Conservation (phyloP, 495 filamentous ascomycete species). For the Penicillium soppii region DNA sequence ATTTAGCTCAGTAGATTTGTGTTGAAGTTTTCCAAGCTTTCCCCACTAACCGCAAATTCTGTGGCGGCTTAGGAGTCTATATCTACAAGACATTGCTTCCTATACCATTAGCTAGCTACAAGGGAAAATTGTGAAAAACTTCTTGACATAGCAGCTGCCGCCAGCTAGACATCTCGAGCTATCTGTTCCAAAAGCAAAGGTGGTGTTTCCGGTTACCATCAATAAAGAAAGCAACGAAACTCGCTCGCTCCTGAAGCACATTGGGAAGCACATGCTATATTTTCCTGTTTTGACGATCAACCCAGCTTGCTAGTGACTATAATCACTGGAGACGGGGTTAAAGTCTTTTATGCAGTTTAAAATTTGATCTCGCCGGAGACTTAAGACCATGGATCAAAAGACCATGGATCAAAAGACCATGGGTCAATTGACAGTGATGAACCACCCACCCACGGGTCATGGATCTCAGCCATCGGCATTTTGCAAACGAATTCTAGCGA, state of each 20-base stretch:
- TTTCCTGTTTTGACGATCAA: constrained; percentile 50
- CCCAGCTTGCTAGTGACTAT: constrained; percentile 47
- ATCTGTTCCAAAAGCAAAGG: constrained; percentile 30
- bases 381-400: too few relatives aligned
- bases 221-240: constrained; percentile 40
- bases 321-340: constrained; percentile 48
- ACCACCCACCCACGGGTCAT: constrained; percentile 24
- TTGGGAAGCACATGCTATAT: constrained; percentile 43
- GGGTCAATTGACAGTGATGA: constrained; percentile 12
- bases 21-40: too few relatives aligned
- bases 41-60: too few relatives aligned
- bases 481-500: too few relatives aligned
- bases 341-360: constrained; percentile 52
- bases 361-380: constrained; percentile 32
- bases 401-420: constrained; percentile 4
- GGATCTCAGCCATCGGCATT: constrained; percentile 31
- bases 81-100: background rate
- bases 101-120: too few relatives aligned
- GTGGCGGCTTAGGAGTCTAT: too few relatives aligned
- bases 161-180: constrained; percentile 17
- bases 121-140: too few relatives aligned
- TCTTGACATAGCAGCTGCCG: constrained; percentile 14
- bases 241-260: constrained; percentile 41
- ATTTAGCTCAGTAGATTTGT: too few relatives aligned
- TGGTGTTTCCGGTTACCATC: constrained; percentile 39